Evolutionary conservation across 148 eudicot genomes (phyloP), one percentile per base, ranked within the genome.

Genomic region (Amaranthus palmeri): DNA sequence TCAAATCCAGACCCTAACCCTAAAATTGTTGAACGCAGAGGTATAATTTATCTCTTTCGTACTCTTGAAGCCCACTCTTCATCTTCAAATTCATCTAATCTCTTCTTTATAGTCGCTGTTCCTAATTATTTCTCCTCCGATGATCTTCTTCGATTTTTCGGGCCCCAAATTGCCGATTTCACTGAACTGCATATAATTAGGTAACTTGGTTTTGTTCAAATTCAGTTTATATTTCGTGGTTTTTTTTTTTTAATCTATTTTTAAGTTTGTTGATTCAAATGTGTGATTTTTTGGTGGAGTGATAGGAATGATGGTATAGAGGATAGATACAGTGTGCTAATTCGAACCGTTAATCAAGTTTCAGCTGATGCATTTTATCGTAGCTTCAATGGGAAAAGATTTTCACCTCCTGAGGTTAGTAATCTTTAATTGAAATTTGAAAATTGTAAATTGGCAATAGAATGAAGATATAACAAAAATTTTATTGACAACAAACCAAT

Each of bases 271-370:
- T 25, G 40, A 2, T 71, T 42, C 71, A 44, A 40, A 8, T 46
- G 54, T 78, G 43, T 72, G 25, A 0, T n/a, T 58, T 53, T 69
- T 59, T 50, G 53, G 40, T 50, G 66, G 13, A 10, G 43, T 61
- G 36, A 40, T 72, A 95, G 99, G 82, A 92, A 95, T 78, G 97
- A 95, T 76, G 97, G 77, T 10, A 72, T 92, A 75, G 99, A 92
- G 75, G 96, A 95, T 79, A 84, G 99, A 54, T 92, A 92, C 72
- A 88, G 93, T 76, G 97, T 87, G 54, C 73, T 95, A 74, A 87
- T 95, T 70, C 83, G 79, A 77, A 84, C 86, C 6, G 85, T 47
- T 47, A 73, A 83, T 82, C 89, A 86, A 80, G 71, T 75, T 57
- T 65, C 87, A 7, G 88, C 96, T 36, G 92, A 92, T 81, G 97